Evolutionary conservation across 495 filamentous ascomycete genomes (phyloP).

Genomic region (Haplographium delicatum): DNA sequence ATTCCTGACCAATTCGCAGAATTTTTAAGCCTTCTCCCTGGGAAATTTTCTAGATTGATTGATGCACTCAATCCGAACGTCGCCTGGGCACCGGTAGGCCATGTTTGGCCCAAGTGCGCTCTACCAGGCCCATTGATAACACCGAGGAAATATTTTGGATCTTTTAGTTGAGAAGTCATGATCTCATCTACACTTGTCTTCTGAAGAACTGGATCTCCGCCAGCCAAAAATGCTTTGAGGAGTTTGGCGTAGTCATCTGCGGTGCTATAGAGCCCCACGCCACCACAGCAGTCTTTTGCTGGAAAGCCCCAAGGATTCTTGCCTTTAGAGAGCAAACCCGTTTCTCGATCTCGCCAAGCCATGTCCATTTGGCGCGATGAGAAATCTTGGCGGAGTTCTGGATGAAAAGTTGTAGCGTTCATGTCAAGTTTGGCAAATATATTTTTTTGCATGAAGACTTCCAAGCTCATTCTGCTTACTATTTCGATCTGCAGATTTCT

Average conservation of each 20-base stretch:
- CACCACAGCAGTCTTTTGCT: conserved; percentile 12
- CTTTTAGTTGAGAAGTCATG: background rate
- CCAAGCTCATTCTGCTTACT: conserved; percentile 27
- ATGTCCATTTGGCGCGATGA: background rate
- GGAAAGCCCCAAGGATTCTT: conserved; percentile 1
- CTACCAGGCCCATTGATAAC: conserved; percentile 4
- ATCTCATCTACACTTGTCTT: conserved; percentile 13
- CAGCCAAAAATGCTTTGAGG: conserved; percentile 3
- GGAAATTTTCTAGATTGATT: conserved; percentile 1
- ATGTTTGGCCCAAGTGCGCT: conserved; percentile 1
- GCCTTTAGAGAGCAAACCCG: background rate
- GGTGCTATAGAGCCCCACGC: conserved; percentile 15
- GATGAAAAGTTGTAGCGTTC: conserved; percentile 27
- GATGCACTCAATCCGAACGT: conserved; percentile 1
- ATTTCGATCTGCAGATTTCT: conserved; percentile 12
- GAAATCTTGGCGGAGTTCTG: background rate
- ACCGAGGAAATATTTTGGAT: conserved; percentile 2
- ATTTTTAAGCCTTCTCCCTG: conserved; percentile 1
- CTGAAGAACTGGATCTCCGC: conserved; percentile 3
- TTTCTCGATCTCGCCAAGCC: background rate
- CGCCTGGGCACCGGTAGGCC: background rate
- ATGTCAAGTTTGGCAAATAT: conserved; percentile 44
- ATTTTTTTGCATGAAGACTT: conserved; percentile 39
- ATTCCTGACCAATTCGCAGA: conserved; percentile 8
- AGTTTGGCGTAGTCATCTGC: conserved; percentile 17